Conservation (phyloP, 2,329 filamentous ascomycete species). For the Aspergillus oerlinghausenensis region DNA sequence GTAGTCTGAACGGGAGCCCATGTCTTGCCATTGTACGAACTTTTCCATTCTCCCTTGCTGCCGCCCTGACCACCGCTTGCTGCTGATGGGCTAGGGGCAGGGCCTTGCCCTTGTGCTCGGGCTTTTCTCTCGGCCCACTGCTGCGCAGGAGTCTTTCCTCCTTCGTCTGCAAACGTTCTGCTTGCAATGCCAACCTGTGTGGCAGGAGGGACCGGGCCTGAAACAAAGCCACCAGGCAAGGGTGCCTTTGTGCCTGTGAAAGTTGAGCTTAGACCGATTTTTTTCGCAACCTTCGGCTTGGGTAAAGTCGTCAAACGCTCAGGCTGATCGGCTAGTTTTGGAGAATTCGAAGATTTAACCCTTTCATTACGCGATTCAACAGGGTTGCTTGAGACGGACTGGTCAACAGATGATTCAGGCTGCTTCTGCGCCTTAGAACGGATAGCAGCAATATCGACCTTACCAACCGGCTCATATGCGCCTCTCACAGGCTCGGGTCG, state of each 20-base stretch:
- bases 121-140: constrained; percentile 98
- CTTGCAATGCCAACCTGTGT: constrained; percentile 69
- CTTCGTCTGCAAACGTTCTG: constrained; percentile 89
- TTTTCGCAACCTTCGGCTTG: constrained; percentile 92
- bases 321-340: constrained; percentile 65
- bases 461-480: constrained; percentile 89
- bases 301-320: constrained; percentile 82
- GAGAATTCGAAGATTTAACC: constrained; percentile 69
- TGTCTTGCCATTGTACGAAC: constrained; percentile 81
- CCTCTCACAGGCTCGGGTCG: constrained; percentile 83
- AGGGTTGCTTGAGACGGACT: constrained; percentile 41
- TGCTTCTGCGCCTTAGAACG: constrained; percentile 73
- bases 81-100: constrained; percentile 44
- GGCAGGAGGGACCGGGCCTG: constrained; percentile 56
- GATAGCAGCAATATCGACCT: constrained; percentile 95
- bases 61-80: constrained; percentile 51
- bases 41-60: constrained; percentile 77
- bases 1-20: constrained; percentile 81
- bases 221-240: constrained; percentile 63
- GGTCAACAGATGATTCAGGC: constrained; percentile 34
- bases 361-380: constrained; percentile 47
- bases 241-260: constrained; percentile 90
- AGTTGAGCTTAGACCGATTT: constrained; percentile 66
- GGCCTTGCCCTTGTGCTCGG: constrained; percentile 59
- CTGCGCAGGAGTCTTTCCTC: constrained; percentile 94